phyloP scores from a whole-genome alignment of 441 rosid species.

The Viola pubescens region DNA sequence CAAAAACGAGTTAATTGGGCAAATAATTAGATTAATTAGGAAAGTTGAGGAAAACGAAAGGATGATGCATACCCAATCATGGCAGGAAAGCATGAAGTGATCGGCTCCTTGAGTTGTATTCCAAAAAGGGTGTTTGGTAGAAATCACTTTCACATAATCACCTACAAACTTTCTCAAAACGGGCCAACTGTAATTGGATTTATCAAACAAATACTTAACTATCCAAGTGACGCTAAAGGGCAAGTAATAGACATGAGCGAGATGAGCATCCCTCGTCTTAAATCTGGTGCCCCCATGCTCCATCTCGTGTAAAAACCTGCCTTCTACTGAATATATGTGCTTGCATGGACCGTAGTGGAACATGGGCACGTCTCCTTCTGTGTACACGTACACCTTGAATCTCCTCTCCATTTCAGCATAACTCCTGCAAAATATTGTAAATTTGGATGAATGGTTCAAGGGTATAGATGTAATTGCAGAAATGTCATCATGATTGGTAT shows the following conservation, averaged over 20 bases:
- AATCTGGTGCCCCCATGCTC: conserved; percentile 46
- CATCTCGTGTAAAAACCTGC: conserved; percentile 75
- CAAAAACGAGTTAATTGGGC: too few relatives aligned
- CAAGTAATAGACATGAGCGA: conserved; percentile 76
- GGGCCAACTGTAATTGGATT: conserved; percentile 56
- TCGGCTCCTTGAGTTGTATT: conserved; percentile 75
- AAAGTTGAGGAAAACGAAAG: not conserved
- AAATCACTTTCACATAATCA: conserved; percentile 57
- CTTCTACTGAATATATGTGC: conserved; percentile 71
- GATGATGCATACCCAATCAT: conserved; percentile 73
- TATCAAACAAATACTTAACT: conserved; percentile 64
- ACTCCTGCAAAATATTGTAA: conserved; percentile 39
- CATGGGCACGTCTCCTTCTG: conserved; percentile 83
- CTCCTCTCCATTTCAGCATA: conserved; percentile 79
- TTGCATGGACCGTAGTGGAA: conserved; percentile 89
- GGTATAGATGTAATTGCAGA: too few relatives aligned
- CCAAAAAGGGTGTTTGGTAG: conserved; percentile 53
- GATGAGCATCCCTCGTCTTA: conserved; percentile 42
- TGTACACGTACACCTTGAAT: conserved; percentile 80
- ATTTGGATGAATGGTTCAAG: too few relatives aligned
- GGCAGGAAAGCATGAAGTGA: conserved; percentile 81
- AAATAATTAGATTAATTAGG: too few relatives aligned
- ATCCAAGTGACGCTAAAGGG: conserved; percentile 62
- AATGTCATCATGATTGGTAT: too few relatives aligned
- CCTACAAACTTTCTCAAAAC: conserved; percentile 41